Conservation (phyloP, 2,329 filamentous ascomycete genomes). For the Chrysosphaeria jannelii region DNA sequence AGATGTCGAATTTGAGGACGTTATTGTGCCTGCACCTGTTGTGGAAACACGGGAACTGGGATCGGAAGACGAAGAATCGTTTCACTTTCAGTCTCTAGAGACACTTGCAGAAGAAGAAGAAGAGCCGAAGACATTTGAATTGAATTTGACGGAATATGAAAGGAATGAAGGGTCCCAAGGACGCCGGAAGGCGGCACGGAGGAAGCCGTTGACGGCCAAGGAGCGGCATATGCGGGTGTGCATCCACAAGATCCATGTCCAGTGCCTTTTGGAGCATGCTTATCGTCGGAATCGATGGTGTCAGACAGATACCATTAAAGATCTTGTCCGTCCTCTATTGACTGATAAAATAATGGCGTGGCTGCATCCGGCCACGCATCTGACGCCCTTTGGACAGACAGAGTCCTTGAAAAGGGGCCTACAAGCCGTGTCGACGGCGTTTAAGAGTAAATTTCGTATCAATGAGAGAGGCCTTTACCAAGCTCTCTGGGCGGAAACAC, state of each 20-base stretch:
- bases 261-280: conserved; percentile 56
- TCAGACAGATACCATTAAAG: conserved; percentile 42
- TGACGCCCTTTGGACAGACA: conserved; percentile 46
- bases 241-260: conserved; percentile 61
- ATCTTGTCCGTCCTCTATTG: conserved; percentile 30
- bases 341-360: conserved; percentile 32
- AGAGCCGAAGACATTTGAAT: conserved; percentile 12
- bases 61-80: conserved; percentile 3
- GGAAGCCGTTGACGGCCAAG: conserved; percentile 21
- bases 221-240: conserved; percentile 30
- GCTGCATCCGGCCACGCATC: conserved; percentile 30
- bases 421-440: conserved; percentile 34
- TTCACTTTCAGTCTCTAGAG: neutral
- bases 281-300: conserved; percentile 67
- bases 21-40: conserved; percentile 4
- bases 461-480: conserved; percentile 39
- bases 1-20: conserved; percentile 5
- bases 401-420: conserved; percentile 55
- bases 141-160: conserved; percentile 20
- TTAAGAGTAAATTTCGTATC: conserved; percentile 37
- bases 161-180: conserved; percentile 7
- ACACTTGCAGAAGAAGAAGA: neutral
- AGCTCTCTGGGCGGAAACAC: conserved; percentile 44
- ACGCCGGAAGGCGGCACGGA: conserved; percentile 10
- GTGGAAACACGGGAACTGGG: conserved; percentile 5